Percentiles rank a stretch among this genome's conserved stretches.
Evolutionary conservation across 495 filamentous ascomycete genomes (phyloP).

Genomic region (Cryomyces antarcticus): DNA sequence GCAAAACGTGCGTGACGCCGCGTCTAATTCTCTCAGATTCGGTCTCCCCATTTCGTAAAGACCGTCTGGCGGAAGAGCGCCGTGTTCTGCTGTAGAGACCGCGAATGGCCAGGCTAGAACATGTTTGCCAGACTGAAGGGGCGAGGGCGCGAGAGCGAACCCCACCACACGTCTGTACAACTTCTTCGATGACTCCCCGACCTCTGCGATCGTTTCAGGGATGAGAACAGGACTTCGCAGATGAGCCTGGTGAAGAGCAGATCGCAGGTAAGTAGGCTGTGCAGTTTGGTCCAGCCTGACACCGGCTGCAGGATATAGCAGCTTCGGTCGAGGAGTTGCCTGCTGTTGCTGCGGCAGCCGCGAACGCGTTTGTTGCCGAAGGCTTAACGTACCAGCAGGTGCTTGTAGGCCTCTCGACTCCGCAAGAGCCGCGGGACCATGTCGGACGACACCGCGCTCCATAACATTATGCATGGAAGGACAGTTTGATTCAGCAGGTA

Average conservation of each 20-base stretch:
- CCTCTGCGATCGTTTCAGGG: background rate
- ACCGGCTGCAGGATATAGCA: constrained; percentile 4
- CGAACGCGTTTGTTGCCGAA: background rate
- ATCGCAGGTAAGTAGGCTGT: constrained; percentile 10
- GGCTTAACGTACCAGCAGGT: background rate
- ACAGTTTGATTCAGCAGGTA: too few relatives aligned
- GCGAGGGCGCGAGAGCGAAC: constrained; percentile 9
- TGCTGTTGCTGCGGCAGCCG: background rate
- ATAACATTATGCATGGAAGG: too few relatives aligned
- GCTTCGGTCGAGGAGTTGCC: background rate
- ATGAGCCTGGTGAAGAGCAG: constrained; percentile 18
- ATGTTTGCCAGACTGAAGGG: constrained; percentile 1
- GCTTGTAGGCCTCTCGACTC: background rate
- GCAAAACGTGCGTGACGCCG: constrained; percentile 7
- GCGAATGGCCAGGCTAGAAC: constrained; percentile 9
- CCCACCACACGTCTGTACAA: constrained; percentile 17
- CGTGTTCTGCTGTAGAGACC: background rate
- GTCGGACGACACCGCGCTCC: background rate
- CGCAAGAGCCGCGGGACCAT: background rate
- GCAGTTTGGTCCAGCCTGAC: constrained; percentile 9
- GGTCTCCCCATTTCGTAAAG: background rate
- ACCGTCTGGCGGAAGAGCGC: constrained; percentile 3
- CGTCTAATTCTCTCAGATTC: constrained; percentile 1
- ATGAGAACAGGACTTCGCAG: constrained; percentile 16
- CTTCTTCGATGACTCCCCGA: background rate